Base-by-base conservation (phyloP, 805 yeast species). In the Saturnispora bothae region DNA sequence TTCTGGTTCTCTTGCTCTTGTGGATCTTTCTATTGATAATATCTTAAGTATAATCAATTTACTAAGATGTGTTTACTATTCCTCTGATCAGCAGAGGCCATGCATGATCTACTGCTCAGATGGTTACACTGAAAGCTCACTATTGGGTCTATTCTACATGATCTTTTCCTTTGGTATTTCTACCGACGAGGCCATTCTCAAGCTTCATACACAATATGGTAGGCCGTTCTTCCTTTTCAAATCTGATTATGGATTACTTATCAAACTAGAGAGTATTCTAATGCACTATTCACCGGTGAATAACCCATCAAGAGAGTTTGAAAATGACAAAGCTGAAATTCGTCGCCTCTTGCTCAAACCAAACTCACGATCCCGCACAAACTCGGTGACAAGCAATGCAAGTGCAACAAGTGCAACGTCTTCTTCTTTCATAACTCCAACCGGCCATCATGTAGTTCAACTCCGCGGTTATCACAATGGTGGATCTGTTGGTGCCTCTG, bases 51-150 rank as follows among this genome's bases (percentile, higher is more conserved):
- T 86, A 25, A 65, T 83, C 37, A 78, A 78, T 45, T 62, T 81
- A 15, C 77, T 92, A 56, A 83, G 81, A 53, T 59, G 81, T 28
- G 60, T 86, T 14, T 76, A 76, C 43, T 58, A 65, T 28, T 61
- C 56, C 25, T 60, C 66, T 34, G 8, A 48, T 40, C 17, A 52
- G 47, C 31, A 47, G 3, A 57, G 64, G 36, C 68, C 73, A 3
- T 61, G 76, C 0, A 64, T 88, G 43, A 62, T 88, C 8, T 79
- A 76, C 53, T 85, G 95, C 51, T 72, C 83, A 2, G 96, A 89
- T 59, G 97, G 97, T 0, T 89, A 88, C 57, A 84, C 96, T 0
- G 96, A 86, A 52, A 80, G 88, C 36, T 76, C 95, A 4, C 65
- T 89, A n/a, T 57, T 88, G 28, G 71, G 75, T 1, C 61, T 84